Evolutionary conservation across 176 grass and related monocot species (phyloP), one percentile per base, ranked within the genome.

Genomic region (Oryza coarctata): DNA sequence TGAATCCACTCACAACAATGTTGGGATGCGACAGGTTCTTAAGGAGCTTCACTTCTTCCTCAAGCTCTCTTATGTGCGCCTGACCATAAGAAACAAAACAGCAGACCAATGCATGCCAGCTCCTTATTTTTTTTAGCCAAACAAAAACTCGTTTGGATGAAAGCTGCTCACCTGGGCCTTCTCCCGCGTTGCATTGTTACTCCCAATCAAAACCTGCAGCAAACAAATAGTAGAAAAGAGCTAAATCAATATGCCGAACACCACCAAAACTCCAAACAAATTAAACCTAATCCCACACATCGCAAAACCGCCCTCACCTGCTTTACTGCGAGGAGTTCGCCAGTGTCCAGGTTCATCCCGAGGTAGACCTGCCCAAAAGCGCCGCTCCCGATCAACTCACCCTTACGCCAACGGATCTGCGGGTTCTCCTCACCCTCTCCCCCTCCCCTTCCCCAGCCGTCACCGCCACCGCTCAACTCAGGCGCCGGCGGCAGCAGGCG

Each of bases 281-380:
- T 62, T 9, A 79, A 64, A 40, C 33, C 62, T 72, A 58, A 68
- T 76, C 68, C 44, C 61, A 32, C 27, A 5, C 4, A 12, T 18
- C 18, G 17, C 58, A 12, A 81, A 79, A 41, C 13, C 4, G 13
- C 9, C 61, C 6, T 4, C 26, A 99, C 96, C 96, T 95, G 91
- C 73, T 99, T 99, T 17, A 95, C 91, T 39, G 96, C 96, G 68
- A 99, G 89, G 38, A 99, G 91, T 80, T 99, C 96, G 36, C 96
- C 93, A 17, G 96, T 95, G 85, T 99, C 96, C 35, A 99, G 93
- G 83, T 99, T 99, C 96, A 99, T 95, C 41, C 96, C 96, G 87
- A 99, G 94, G 79, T 90, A 99, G 68, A 99, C 93, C 76, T 95
- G 93, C 28, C 96, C 96, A 34, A 91, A 99, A 0, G 96, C 96